Base-by-base conservation (phyloP, 2,329 filamentous ascomycete species). In the Alternaria ethzedia region DNA sequence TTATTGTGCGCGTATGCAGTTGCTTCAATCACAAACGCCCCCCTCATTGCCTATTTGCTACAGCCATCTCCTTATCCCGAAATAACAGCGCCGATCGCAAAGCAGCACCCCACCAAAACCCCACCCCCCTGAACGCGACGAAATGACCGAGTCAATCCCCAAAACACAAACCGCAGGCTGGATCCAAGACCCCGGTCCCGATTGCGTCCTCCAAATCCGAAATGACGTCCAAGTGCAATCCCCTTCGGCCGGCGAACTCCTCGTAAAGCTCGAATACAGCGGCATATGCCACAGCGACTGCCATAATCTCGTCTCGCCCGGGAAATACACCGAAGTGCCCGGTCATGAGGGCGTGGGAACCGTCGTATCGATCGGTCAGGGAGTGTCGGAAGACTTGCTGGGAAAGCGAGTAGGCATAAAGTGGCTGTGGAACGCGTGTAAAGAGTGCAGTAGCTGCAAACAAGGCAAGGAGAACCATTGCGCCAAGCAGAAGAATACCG, bases 271-370 rank as follows among this genome's bases (percentile, higher is more conserved):
- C 10, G 82, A 84, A 64, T 84, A 74, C 67, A 83, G 81, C 0
- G 83, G 83, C 0, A 81, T 84, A 23, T 84, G 83, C 55, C 82
- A 84, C 71, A 83, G 82, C 2, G 83, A 84, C 70, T 80, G 83
- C 59, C 80, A 81, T 61, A 83, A 82, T 63, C 79, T 84, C 6
- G 77, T 78, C 11, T 80, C 80, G 8, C 82, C 68, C 75, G 82
- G 64, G 69, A 79, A 50, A 74, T 84, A 82, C 70, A 84, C 82
- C 7, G 76, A 83, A 61, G 80, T 84, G 5, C 82, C 83, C 4
- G 83, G 83, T 3, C 83, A 84, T 66, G 83, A 84, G 61, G 83
- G 82, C 17, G 77, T 84, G 20, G 83, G 83, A 5, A 76, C 66
- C 10, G 81, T 84, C 7, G 79, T 84, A 8, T 69, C 72, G 44